A percentile compares a stretch with the other conserved stretches of the same genome.
phyloP scores from a whole-genome alignment of 495 filamentous ascomycete species.

The Melanomma pulvis-pyrius region DNA sequence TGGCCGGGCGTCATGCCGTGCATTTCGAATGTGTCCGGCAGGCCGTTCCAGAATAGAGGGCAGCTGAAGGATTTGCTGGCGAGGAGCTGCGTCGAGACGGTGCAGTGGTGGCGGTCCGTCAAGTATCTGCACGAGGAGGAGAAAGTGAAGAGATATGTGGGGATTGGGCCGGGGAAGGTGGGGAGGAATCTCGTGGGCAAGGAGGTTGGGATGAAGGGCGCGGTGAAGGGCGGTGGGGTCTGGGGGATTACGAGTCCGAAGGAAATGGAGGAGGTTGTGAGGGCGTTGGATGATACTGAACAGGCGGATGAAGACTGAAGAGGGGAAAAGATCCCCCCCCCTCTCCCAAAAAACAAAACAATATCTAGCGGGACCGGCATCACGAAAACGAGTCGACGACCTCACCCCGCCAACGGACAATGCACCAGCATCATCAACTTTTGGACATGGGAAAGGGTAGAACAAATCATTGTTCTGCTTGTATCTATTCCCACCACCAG shows the following conservation, averaged over 20 bases:
- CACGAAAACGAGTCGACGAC: not conserved
- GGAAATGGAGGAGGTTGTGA: slow-evolving; percentile 77
- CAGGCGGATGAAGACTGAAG: slow-evolving; percentile 48
- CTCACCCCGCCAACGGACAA: not conserved
- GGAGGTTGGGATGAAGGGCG: slow-evolving; percentile 87
- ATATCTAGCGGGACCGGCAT: not conserved
- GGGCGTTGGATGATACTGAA: slow-evolving; percentile 75
- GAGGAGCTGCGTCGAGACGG: slow-evolving; percentile 80
- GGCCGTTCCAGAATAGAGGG: slow-evolving; percentile 71
- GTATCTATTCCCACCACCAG: not conserved
- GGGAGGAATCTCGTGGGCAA: slow-evolving; percentile 93
- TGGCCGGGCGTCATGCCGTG: slow-evolving; percentile 77
- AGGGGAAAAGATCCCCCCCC: not conserved
- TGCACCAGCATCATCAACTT: not conserved
- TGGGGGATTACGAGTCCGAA: slow-evolving; percentile 87
- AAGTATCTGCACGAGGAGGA: slow-evolving; percentile 84
- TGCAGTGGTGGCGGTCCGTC: slow-evolving; percentile 91
- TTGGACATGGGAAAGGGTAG: not conserved
- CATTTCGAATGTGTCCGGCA: slow-evolving; percentile 80
- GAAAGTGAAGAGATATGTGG: slow-evolving; percentile 85
- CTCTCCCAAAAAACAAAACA: not conserved
- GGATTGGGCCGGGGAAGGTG: slow-evolving; percentile 93
- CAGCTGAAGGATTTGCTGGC: slow-evolving; percentile 77
- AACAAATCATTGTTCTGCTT: not conserved
- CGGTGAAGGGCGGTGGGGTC: slow-evolving; percentile 82